Percentiles rank a stretch among this genome's conserved stretches.
Conservation (phyloP, 306 rosid species). For the Glycine tomentella region DNA sequence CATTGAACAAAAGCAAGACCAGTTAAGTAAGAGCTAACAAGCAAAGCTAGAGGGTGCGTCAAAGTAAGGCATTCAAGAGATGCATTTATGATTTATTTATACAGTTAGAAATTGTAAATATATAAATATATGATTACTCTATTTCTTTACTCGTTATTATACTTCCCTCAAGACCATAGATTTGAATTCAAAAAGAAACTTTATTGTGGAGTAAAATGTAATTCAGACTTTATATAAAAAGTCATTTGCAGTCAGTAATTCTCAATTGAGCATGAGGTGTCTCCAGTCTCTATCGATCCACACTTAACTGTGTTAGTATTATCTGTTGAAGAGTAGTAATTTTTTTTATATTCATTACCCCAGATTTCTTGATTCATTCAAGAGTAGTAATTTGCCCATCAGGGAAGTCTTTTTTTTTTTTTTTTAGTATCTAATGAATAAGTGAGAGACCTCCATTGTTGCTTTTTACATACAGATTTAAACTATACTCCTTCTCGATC, state of each 20-base stretch:
- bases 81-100: not conserved
- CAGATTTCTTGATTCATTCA: too few species aligned
- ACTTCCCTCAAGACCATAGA: not conserved
- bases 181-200: not conserved
- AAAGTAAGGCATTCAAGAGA: too few species aligned
- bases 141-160: not conserved
- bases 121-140: not conserved
- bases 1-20: conserved; percentile 56
- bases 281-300: not conserved
- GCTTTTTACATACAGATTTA: too few species aligned
- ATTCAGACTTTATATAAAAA: not conserved
- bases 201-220: not conserved
- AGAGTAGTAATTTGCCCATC: too few species aligned
- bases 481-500: too few species aligned
- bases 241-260: not conserved
- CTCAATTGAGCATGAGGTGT: not conserved
- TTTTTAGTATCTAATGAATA: too few species aligned
- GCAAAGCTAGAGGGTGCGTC: not conserved
- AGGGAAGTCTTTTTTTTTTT: too few species aligned
- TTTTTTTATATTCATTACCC: too few species aligned
- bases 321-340: not conserved
- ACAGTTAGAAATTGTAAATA: too few species aligned
- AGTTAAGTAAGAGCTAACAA: conserved; percentile 45
- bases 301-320: not conserved
- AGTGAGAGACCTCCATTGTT: too few species aligned